Conservation (phyloP, 192 early-diverging fungal genomes). For the Glomus cerebriforme region DNA sequence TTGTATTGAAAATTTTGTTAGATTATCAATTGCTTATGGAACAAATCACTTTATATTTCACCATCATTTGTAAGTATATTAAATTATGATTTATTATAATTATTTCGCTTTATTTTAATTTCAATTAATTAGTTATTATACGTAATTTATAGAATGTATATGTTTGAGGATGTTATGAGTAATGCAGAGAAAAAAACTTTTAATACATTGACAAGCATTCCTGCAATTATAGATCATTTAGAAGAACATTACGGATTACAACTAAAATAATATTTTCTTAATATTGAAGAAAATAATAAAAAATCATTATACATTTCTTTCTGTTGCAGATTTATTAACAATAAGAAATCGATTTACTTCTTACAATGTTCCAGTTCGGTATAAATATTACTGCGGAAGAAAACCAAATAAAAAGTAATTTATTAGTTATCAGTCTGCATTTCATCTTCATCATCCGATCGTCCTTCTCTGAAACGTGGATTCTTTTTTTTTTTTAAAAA, state of each 20-base stretch:
- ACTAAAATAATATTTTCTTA: background rate
- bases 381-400: too few species aligned
- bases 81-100: too few species aligned
- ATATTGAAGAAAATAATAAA: too few species aligned
- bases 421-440: slow-evolving; percentile 22
- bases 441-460: slow-evolving; percentile 45
- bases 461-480: slow-evolving; percentile 45
- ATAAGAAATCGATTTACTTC: too few species aligned
- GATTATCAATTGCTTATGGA: slow-evolving; percentile 73
- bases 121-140: background rate
- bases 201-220: slow-evolving; percentile 75
- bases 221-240: slow-evolving; percentile 82
- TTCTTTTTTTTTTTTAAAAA: slow-evolving; percentile 25
- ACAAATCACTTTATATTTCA: slow-evolving; percentile 85
- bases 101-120: background rate
- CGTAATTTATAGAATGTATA: slow-evolving; percentile 65
- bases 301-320: too few species aligned
- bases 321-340: too few species aligned
- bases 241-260: slow-evolving; percentile 52
- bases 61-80: slow-evolving; percentile 70
- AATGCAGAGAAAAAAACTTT: slow-evolving; percentile 85
- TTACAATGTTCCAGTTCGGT: too few species aligned
- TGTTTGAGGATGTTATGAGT: slow-evolving; percentile 86
- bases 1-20: slow-evolving; percentile 75
- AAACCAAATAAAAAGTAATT: background rate